These are phyloP conservation scores for Saprolegnia diclina DNA, from an alignment of 352 stramenopile genomes.

Conservation along the genomic window DNA sequence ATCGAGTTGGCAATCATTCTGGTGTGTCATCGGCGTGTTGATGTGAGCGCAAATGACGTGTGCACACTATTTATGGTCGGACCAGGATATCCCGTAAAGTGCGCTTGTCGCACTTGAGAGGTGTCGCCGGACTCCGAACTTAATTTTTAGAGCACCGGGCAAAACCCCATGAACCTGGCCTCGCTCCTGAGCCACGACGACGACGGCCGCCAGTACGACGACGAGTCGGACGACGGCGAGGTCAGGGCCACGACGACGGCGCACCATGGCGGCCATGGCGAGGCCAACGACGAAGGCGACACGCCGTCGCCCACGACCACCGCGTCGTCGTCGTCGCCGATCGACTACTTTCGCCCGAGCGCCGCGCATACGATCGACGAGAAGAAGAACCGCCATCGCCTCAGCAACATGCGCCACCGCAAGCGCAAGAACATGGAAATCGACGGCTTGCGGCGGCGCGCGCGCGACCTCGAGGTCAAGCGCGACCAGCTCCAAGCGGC, in stretches of 20 bases:
- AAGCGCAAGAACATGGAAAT: conserved; percentile 17
- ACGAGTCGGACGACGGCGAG: background rate
- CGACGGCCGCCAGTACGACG: background rate
- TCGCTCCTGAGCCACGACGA: background rate
- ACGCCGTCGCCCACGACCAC: background rate
- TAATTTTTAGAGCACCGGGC: background rate
- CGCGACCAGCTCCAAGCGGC: conserved; percentile 3
- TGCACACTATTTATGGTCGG: too few species aligned
- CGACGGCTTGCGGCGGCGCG: background rate
- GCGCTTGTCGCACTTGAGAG: too few species aligned
- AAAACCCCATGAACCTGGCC: background rate
- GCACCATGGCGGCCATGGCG: background rate
- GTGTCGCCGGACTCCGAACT: too few species aligned
- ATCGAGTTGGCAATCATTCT: too few species aligned
- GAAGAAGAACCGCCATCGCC: conserved; percentile 4
- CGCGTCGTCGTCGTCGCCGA: background rate
- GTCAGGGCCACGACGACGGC: background rate
- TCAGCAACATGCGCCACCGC: conserved; percentile 12
- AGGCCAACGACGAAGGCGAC: background rate
- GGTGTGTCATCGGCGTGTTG: too few species aligned
- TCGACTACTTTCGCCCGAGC: too few species aligned
- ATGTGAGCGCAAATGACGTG: too few species aligned
- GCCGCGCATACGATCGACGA: background rate
- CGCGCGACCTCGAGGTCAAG: background rate
- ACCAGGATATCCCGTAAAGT: too few species aligned